Evolutionary conservation across 352 stramenopile genomes (phyloP), one percentile per base, ranked within the genome.

Genomic region (Globisporangium acanthophoron): DNA sequence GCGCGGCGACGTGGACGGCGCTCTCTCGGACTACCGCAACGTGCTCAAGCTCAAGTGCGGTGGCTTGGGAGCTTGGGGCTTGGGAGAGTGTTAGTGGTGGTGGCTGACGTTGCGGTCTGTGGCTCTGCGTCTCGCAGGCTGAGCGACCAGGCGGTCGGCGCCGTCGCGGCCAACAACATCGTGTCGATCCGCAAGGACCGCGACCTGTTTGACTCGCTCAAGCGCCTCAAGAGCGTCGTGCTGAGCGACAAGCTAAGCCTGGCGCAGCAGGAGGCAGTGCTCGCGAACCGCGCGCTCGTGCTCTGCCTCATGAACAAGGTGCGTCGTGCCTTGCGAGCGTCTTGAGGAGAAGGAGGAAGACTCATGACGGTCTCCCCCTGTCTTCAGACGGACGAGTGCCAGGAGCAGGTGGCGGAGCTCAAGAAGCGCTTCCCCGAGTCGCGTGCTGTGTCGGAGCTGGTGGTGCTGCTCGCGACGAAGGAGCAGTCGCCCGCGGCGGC

Each of bases 141-240:
- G 27, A 80, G 51, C 54, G 85, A 91, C 56, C 76, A 78, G 61
- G 74, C 69, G 5, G 66, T 90, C n/a, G 74, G 56, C 15, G 78
- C 74, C 41, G 78, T 92, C 21, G 85, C 82, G 24, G 73, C 65
- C 39, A 94, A 94, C 70, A 94, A 94, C 59, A 87, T 94, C 21
- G 85, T 91, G 56, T 71, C 80, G 24, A 89, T 94, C 53, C 82
- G 83, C 50, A 80, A 78, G 49, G 79, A 91, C 55, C 77, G 77
- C 44, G 85, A 94, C 31, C 65, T 90, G 7, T 70, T 94, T n/a
- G 85, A 94, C 61, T 94, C 85, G 46, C 70, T 92, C 45, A 94
- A 94, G 77, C 78, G 82, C 0, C 66, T 94, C 45, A 89, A 90
- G 59, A 78, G 58, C 52, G 79, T 91, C 46, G 77, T 80, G 33